These are phyloP conservation scores for Endocarpon pusillum DNA, from an alignment of 495 filamentous ascomycete genomes.

Conservation along the genomic window DNA sequence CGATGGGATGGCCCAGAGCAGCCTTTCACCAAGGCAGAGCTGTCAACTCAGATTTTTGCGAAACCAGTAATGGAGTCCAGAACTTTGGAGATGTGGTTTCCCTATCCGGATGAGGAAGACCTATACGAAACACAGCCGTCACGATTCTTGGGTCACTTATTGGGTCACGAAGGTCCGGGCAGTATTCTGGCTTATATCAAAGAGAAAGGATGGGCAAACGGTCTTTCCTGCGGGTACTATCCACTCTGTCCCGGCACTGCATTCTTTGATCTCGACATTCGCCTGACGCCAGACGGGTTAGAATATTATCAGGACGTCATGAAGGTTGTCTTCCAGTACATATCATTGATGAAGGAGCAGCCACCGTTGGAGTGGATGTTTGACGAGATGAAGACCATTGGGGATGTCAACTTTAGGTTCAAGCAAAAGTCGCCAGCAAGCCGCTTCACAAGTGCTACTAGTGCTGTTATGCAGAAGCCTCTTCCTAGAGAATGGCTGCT, in stretches of 20 bases:
- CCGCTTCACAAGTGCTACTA: constrained; percentile 69
- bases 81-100: constrained; percentile 71
- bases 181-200: constrained; percentile 94
- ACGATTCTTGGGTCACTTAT: constrained; percentile 80
- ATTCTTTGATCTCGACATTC: constrained; percentile 64
- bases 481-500: constrained; percentile 73
- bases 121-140: constrained; percentile 72
- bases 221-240: constrained; percentile 60
- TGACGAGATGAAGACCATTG: constrained; percentile 73
- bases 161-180: constrained; percentile 92
- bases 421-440: constrained; percentile 82
- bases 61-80: constrained; percentile 93
- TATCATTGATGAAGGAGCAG: constrained; percentile 66
- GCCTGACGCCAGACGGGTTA: constrained; percentile 71
- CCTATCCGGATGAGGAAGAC: constrained; percentile 75
- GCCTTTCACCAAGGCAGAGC: constrained; percentile 47
- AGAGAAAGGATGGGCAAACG: constrained; percentile 88
- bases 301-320: constrained; percentile 76
- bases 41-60: constrained; percentile 72
- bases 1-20: constrained; percentile 55
- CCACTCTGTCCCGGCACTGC: constrained; percentile 68
- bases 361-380: constrained; percentile 86
- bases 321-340: constrained; percentile 84
- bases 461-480: constrained; percentile 76
- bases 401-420: constrained; percentile 87